Conservation (phyloP, 257 asterid species). For the Capsicum pubescens region DNA sequence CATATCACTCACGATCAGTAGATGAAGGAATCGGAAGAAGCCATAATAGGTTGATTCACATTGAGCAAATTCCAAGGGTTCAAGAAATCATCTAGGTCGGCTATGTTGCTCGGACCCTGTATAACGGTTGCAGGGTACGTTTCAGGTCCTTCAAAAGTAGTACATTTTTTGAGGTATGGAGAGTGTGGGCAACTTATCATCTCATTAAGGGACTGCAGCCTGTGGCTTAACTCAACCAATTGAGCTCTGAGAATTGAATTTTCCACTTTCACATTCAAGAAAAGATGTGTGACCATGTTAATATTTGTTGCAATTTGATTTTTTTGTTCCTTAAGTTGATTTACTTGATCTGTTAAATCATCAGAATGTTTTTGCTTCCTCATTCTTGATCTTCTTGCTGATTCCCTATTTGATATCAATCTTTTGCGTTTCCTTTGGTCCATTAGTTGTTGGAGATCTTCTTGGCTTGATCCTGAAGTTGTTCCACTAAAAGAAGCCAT, state of each 20-base stretch:
- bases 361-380: constrained; percentile 43
- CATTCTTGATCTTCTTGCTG: constrained; percentile 49
- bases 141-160: not conserved
- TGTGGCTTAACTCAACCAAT: constrained; percentile 44
- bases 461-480: constrained; percentile 39
- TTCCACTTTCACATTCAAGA: constrained; percentile 40
- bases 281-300: constrained; percentile 33
- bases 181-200: constrained; percentile 30
- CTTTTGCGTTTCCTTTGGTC: constrained; percentile 42
- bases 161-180: not conserved
- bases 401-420: constrained; percentile 49
- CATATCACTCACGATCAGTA: constrained; percentile 34
- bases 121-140: not conserved
- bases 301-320: constrained; percentile 37
- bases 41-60: constrained; percentile 54
- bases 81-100: constrained; percentile 47
- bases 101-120: constrained; percentile 8
- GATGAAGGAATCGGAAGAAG: constrained; percentile 48
- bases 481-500: constrained; percentile 44
- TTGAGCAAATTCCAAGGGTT: constrained; percentile 55
- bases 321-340: constrained; percentile 39
- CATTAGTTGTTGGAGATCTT: constrained; percentile 33
- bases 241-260: constrained; percentile 45
- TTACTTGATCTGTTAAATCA: constrained; percentile 35
- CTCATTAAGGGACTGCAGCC: constrained; percentile 56